A percentile compares a stretch with the other conserved stretches of the same genome.
phyloP scores from a whole-genome alignment of 805 yeast genomes.

The Candida nonsorbophila region DNA sequence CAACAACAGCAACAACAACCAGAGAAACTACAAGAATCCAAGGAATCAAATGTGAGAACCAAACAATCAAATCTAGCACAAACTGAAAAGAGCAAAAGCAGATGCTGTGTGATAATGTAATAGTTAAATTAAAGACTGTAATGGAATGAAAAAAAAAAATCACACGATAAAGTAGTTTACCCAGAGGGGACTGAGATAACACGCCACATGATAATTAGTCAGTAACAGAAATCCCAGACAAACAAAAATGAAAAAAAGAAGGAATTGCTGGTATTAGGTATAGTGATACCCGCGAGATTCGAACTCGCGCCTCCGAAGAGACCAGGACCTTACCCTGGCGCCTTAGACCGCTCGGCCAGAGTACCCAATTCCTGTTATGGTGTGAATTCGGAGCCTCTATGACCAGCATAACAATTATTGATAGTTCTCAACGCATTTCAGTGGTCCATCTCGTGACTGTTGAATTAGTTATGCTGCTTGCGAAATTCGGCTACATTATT shows the following conservation, averaged over 20 bases:
- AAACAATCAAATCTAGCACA: slow-evolving; percentile 3
- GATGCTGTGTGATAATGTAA: slow-evolving; percentile 28
- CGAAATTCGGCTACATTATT: too few species aligned
- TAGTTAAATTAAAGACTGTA: not conserved
- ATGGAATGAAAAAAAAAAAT: slow-evolving; percentile 1
- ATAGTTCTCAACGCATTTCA: too few species aligned
- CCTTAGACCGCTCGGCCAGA: slow-evolving; percentile 43
- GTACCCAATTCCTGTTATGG: slow-evolving; percentile 30
- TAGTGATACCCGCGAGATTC: slow-evolving; percentile 39
- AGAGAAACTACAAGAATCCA: slow-evolving; percentile 2
- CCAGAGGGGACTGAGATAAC: too few species aligned
- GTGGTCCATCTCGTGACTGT: too few species aligned
- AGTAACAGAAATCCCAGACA: too few species aligned
- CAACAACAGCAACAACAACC: slow-evolving; percentile 12
- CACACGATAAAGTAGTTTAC: not conserved
- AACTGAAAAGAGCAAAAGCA: slow-evolving; percentile 12
- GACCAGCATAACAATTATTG: too few species aligned
- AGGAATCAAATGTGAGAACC: too few species aligned
- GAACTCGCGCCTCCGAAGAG: slow-evolving; percentile 44
- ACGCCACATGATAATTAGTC: too few species aligned
- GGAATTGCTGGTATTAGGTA: slow-evolving; percentile 30
- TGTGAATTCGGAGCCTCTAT: too few species aligned
- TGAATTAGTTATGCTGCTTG: too few species aligned
- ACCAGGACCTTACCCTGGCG: slow-evolving; percentile 45
- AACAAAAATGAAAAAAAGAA: slow-evolving; percentile 8